Evolutionary conservation across 1,139 yeast genomes (phyloP).

Genomic region (Nadsonia commutata): DNA sequence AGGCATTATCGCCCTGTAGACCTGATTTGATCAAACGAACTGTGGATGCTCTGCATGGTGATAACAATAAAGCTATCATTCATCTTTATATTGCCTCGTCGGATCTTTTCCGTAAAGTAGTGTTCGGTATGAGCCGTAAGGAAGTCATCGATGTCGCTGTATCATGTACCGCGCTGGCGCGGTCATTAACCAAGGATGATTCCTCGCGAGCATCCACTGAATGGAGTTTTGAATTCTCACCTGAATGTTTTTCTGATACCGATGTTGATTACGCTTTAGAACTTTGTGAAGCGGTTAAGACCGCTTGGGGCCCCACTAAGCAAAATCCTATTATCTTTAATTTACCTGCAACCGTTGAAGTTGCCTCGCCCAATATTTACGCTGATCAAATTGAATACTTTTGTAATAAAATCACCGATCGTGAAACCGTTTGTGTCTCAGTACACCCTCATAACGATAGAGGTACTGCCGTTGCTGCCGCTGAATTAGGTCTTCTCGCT

Average conservation of each 20-base stretch:
- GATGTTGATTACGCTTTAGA: constrained; percentile 68
- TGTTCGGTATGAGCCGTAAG: constrained; percentile 69
- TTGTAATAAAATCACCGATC: constrained; percentile 56
- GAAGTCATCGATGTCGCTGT: constrained; percentile 73
- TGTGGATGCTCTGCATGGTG: constrained; percentile 73
- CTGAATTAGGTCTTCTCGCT: constrained; percentile 85
- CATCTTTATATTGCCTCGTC: constrained; percentile 90
- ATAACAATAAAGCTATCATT: constrained; percentile 80
- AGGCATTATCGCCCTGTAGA: constrained; percentile 84
- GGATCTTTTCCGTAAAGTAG: constrained; percentile 80
- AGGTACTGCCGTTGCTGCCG: constrained; percentile 96
- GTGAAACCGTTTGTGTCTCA: constrained; percentile 78
- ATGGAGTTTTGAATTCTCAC: constrained; percentile 89
- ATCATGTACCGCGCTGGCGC: constrained; percentile 65
- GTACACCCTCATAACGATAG: constrained; percentile 94
- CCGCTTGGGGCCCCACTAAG: constrained; percentile 78
- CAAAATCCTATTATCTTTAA: constrained; percentile 86
- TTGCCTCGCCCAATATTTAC: constrained; percentile 83
- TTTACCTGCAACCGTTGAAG: constrained; percentile 95
- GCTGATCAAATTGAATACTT: constrained; percentile 96
- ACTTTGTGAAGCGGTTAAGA: constrained; percentile 89
- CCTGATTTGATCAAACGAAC: constrained; percentile 82
- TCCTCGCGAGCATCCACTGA: constrained; percentile 54
- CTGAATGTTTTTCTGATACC: constrained; percentile 89
- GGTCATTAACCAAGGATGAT: constrained; percentile 64